Base-by-base conservation (phyloP, 2,329 filamentous ascomycete species). In the Cercospora zeina region DNA sequence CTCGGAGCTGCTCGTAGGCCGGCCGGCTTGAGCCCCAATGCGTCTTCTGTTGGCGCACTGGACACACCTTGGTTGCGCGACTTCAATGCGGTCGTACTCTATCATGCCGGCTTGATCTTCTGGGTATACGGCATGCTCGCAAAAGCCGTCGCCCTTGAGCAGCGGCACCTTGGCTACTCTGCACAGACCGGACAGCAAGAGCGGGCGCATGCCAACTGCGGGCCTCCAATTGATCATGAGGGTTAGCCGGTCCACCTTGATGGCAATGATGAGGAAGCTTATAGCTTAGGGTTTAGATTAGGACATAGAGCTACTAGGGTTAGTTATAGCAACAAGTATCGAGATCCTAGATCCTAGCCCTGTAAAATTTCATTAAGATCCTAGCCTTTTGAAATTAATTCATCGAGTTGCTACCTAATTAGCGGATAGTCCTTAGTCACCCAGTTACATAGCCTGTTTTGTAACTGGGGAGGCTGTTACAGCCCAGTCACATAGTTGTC, bases 1-100 rank as follows among this genome's bases (percentile, higher is more conserved):
- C 36, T 69, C 10, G 49, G 61, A 50, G 64, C 63, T 11, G 67
- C 65, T n/a, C 60, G 63, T 3, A 62, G 63, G 27, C 65, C 63
- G 9, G 62, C 66, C 10, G 64, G 64, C 19, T 49, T 57, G n/a
- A 65, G 62, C 13, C 64, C 67, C 10, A 61, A 65, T 33, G 65
- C 67, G 39, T 63, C 65, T 19, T 58, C 50, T 24, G 50, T 59
- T 11, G 59, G 61, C 5, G 59, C 59, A 5, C 65, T 64, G 19
- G 65, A 67, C 27, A 63, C 64, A 14, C 65, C 65, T 14, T 67
- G 65, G 65, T 51, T 68, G 2, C 64, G 66, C 4, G 64, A 68
- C 62, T 66, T 66, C 58, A 63, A 64, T 19, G 66, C 66, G 30
- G 64, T 68, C 4, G 64, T 61, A 11, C 62, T 66, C 3, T 68